These are phyloP conservation scores for Bipolaris victoriae DNA, from an alignment of 2,329 filamentous ascomycete genomes.

Conservation along the genomic window DNA sequence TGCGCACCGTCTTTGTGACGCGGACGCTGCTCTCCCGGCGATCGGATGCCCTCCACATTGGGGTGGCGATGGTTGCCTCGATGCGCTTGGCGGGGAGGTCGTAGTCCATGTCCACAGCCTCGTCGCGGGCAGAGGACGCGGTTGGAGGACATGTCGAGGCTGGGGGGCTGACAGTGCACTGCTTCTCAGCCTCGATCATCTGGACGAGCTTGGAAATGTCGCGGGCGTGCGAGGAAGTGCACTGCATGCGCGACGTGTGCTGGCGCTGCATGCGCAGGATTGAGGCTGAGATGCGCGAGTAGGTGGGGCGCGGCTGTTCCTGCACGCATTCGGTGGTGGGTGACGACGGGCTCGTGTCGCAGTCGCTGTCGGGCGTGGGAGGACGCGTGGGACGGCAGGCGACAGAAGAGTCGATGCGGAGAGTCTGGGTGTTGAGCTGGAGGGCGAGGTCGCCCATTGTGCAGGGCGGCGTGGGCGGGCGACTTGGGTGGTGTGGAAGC, in stretches of 20 bases:
- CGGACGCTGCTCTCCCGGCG: conserved; percentile 30
- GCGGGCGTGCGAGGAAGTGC: conserved; percentile 47
- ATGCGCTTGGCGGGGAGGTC: conserved; percentile 22
- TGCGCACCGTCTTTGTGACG: conserved; percentile 41
- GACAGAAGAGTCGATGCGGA: conserved; percentile 35
- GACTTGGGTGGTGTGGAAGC: conserved; percentile 12
- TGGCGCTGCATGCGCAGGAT: conserved; percentile 51
- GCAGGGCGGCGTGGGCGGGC: conserved; percentile 40
- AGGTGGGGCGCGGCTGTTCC: conserved; percentile 22
- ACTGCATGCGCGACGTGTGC: conserved; percentile 50
- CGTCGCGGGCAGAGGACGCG: conserved; percentile 36
- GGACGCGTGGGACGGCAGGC: conserved; percentile 21
- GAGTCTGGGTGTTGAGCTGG: conserved; percentile 42
- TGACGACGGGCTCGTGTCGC: neutral
- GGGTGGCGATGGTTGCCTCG: conserved; percentile 26
- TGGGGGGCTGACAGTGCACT: conserved; percentile 45
- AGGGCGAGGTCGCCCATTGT: conserved; percentile 46
- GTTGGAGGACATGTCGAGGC: conserved; percentile 11
- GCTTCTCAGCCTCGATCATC: conserved; percentile 52
- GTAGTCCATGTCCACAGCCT: conserved; percentile 44
- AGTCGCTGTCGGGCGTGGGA: conserved; percentile 36
- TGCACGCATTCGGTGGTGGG: no score
- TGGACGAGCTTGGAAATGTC: conserved; percentile 52
- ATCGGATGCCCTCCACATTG: conserved; percentile 36
- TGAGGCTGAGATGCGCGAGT: conserved; percentile 45